Percentiles rank a stretch among this genome's conserved stretches.
phyloP scores from a whole-genome alignment of 805 yeast genomes.

The Candida chauliodis region DNA sequence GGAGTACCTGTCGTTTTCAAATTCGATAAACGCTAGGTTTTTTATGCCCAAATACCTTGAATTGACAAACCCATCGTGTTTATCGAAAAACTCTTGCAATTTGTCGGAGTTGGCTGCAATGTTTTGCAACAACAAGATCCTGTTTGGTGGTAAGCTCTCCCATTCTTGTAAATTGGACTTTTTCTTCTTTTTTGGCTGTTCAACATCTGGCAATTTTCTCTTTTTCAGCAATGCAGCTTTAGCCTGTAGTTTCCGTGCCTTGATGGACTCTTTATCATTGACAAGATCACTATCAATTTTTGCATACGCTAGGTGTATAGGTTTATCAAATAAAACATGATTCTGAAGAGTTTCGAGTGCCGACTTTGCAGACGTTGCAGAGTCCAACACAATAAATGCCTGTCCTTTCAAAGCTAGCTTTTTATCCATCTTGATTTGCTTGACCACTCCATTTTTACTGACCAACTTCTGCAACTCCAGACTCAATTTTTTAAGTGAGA shows the following conservation, averaged over 20 bases:
- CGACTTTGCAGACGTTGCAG: constrained; percentile 36
- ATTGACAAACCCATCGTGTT: constrained; percentile 59
- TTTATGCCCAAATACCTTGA: constrained; percentile 64
- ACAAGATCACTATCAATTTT: constrained; percentile 42
- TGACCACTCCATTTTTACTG: constrained; percentile 42
- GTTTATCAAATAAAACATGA: constrained; percentile 42
- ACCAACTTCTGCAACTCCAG: constrained; percentile 41
- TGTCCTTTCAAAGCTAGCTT: constrained; percentile 75
- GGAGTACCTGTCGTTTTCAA: constrained; percentile 53
- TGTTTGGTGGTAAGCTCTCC: constrained; percentile 61
- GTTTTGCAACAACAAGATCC: constrained; percentile 62
- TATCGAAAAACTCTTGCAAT: constrained; percentile 42
- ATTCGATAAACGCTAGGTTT: constrained; percentile 79
- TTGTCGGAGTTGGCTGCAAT: constrained; percentile 37
- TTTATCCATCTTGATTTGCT: constrained; percentile 53
- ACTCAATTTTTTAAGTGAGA: constrained; percentile 50
- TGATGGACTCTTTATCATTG: constrained; percentile 19
- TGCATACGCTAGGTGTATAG: constrained; percentile 44
- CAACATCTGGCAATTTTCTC: constrained; percentile 1
- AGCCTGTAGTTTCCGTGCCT: constrained; percentile 17
- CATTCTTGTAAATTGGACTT: constrained; percentile 18
- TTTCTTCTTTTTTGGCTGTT: constrained; percentile 12
- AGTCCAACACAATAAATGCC: constrained; percentile 65
- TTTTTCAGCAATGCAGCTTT: constrained; percentile 16
- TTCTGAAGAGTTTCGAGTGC: constrained; percentile 46